Conservation (phyloP, 2,329 filamentous ascomycete species). For the Penicillium palitans region DNA sequence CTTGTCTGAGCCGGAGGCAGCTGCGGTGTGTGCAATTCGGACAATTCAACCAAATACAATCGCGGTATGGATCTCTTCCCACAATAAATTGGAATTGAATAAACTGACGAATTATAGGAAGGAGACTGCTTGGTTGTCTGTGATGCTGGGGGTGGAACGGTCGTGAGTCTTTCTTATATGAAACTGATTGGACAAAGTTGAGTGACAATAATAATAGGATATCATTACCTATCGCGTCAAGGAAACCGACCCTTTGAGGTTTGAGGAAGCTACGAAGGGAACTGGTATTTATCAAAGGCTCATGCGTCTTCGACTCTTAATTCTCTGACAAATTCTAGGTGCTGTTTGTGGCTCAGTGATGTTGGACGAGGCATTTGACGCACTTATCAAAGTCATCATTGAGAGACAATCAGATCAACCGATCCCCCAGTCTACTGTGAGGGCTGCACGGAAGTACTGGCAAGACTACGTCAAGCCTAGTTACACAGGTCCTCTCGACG, state of each 20-base stretch:
- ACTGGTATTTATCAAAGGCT: slow-evolving; percentile 19
- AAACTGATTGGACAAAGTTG: not conserved
- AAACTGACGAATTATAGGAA: slow-evolving; percentile 14
- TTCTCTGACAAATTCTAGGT: slow-evolving; percentile 18
- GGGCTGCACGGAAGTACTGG: slow-evolving; percentile 34
- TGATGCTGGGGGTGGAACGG: slow-evolving; percentile 43
- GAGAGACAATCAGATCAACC: slow-evolving; percentile 29
- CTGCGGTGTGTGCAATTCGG: slow-evolving; percentile 34
- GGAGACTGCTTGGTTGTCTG: slow-evolving; percentile 38
- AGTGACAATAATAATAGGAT: slow-evolving; percentile 22
- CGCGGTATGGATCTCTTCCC: slow-evolving; percentile 12
- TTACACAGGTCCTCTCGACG: slow-evolving; percentile 20
- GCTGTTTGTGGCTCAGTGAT: slow-evolving; percentile 35
- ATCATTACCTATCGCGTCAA: slow-evolving; percentile 35
- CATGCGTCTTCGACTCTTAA: accelerated
- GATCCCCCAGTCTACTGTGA: slow-evolving; percentile 25
- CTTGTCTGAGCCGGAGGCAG: slow-evolving; percentile 34
- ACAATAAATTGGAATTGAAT: not conserved
- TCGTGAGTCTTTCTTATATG: slow-evolving; percentile 19
- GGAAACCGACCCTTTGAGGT: slow-evolving; percentile 22
- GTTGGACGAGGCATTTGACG: slow-evolving; percentile 31
- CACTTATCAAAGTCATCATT: slow-evolving; percentile 27
- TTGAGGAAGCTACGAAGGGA: slow-evolving; percentile 32
- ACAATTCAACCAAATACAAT: slow-evolving; percentile 30
- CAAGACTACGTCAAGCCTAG: slow-evolving; percentile 32